Conservation (phyloP, 2,329 filamentous ascomycete species). For the Pseudogymnoascus sp. region DNA sequence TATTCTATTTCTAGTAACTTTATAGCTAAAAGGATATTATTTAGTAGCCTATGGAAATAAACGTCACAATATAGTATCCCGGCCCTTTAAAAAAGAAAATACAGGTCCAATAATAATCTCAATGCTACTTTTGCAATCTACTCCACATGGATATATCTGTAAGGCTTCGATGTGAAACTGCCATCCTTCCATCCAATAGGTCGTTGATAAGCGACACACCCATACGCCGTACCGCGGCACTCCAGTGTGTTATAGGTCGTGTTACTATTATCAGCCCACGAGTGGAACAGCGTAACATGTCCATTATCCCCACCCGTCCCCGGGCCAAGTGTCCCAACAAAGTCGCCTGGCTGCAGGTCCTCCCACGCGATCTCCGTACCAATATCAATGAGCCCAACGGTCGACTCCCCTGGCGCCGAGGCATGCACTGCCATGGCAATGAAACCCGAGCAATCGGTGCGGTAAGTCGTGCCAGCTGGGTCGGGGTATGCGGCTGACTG, state of each 20-base stretch:
- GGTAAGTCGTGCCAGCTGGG: not conserved
- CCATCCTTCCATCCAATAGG: not conserved
- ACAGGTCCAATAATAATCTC: not conserved
- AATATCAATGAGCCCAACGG: not conserved
- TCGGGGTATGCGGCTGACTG: not conserved
- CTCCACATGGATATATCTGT: not conserved
- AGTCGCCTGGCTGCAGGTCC: not conserved
- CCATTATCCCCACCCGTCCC: not conserved
- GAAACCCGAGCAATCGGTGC: conserved; percentile 6
- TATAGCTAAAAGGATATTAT: not conserved
- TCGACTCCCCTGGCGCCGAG: not conserved
- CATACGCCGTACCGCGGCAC: conserved; percentile 2
- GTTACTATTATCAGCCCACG: not conserved
- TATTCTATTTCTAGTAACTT: not conserved
- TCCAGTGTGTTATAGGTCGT: conserved; percentile 5
- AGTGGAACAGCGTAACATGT: not conserved
- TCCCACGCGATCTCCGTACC: not conserved
- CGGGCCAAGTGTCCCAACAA: not conserved
- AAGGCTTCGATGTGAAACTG: conserved; percentile 3
- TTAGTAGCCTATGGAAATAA: not conserved
- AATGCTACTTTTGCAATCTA: not conserved
- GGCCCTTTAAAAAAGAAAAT: not conserved
- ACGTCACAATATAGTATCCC: not conserved
- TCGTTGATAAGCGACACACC: not conserved
- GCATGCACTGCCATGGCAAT: not conserved